A percentile compares a stretch with the other conserved stretches of the same genome.
phyloP scores from a whole-genome alignment of 2,329 filamentous ascomycete species.

The Ceratocystis destructans region DNA sequence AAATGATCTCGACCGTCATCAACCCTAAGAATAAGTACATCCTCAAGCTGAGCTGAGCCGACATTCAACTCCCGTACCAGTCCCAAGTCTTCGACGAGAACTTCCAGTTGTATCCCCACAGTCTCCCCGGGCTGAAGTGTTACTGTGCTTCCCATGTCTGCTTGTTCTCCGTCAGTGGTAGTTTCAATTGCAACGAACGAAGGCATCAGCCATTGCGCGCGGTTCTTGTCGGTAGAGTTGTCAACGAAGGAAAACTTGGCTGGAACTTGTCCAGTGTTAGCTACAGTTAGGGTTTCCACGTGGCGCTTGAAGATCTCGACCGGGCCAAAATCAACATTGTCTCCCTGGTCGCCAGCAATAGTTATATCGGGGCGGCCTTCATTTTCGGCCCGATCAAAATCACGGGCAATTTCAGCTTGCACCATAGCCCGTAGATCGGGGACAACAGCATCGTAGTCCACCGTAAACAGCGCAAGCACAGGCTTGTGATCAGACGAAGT shows the following conservation, averaged over 20 bases:
- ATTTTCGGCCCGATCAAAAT: constrained; percentile 83
- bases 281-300: constrained; percentile 60
- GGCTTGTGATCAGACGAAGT: constrained; percentile 95
- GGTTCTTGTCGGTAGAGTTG: constrained; percentile 39
- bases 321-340: constrained; percentile 65
- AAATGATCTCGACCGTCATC: constrained; percentile 81
- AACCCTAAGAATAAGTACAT: constrained; percentile 77
- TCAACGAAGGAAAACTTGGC: constrained; percentile 72
- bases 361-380: constrained; percentile 73
- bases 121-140: constrained; percentile 77
- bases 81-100: constrained; percentile 49
- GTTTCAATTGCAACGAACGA: constrained; percentile 40
- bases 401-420: constrained; percentile 72
- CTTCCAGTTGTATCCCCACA: constrained; percentile 52
- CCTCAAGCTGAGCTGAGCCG: constrained; percentile 53
- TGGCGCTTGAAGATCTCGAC: constrained; percentile 56
- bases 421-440: constrained; percentile 72
- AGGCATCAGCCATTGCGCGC: constrained; percentile 56
- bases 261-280: constrained; percentile 75
- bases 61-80: constrained; percentile 61
- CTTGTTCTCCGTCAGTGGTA: constrained; percentile 27
- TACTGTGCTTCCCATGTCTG: constrained; percentile 36
- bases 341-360: constrained; percentile 57
- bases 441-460: constrained; percentile 77
- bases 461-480: constrained; percentile 63